Evolutionary conservation across 169 alveolate species (phyloP).

Genomic region (Cyclospora cayetanensis): DNA sequence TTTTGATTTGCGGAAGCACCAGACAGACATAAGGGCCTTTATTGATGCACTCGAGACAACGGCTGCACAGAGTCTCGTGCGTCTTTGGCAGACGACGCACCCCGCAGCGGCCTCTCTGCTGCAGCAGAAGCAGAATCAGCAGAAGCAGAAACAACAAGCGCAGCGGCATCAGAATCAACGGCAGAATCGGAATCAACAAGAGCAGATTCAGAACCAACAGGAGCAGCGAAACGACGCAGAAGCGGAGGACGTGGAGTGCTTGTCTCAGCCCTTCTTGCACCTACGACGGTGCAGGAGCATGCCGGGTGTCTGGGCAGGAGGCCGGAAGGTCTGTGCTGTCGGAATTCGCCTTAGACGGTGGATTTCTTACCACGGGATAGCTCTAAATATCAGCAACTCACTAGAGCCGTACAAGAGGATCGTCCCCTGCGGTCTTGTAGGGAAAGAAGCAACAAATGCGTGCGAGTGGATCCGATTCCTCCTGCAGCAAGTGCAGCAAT

Average conservation of each 20-base stretch:
- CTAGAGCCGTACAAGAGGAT: slow-evolving; percentile 55
- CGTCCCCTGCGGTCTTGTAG: slow-evolving; percentile 78
- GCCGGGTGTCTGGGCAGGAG: slow-evolving; percentile 49
- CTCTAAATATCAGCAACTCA: slow-evolving; percentile 74
- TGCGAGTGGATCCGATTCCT: not conserved
- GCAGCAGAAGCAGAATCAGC: not conserved
- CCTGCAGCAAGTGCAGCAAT: not conserved
- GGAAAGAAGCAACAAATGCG: not conserved
- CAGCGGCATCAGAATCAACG: not conserved
- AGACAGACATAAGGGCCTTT: slow-evolving; percentile 54
- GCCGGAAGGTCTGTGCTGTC: slow-evolving; percentile 75
- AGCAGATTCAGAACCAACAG: not conserved
- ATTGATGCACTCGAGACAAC: slow-evolving; percentile 31
- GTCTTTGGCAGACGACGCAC: slow-evolving; percentile 3
- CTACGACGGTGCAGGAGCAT: not conserved
- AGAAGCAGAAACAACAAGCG: not conserved
- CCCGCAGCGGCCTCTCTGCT: not conserved
- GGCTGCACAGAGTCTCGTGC: slow-evolving; percentile 42
- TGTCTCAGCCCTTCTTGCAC: not conserved
- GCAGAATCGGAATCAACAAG: not conserved
- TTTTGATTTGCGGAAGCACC: slow-evolving; percentile 75
- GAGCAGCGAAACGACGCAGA: not conserved
- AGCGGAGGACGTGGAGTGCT: not conserved
- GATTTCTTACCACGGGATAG: slow-evolving; percentile 80
- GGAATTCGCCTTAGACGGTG: slow-evolving; percentile 78